Conservation (phyloP, 441 rosid genomes). For the Raphanus hybrid region DNA sequence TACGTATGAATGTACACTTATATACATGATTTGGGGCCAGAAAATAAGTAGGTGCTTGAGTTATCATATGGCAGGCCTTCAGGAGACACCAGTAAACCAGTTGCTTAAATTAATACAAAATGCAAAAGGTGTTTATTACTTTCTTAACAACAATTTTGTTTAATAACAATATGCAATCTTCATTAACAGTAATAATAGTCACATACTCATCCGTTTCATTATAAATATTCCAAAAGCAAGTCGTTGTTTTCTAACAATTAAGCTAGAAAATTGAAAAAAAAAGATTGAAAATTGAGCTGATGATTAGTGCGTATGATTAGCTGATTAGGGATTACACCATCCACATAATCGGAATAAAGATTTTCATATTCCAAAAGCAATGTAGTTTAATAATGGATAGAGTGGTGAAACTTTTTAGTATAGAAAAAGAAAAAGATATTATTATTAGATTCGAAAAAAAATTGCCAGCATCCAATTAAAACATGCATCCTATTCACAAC, state of each 20-base stretch:
- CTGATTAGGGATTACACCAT: not conserved
- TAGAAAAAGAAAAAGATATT: not conserved
- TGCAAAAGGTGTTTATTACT: constrained; percentile 8
- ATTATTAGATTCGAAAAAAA: not conserved
- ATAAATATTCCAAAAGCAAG: not conserved
- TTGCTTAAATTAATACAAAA: constrained; percentile 12
- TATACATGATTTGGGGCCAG: not conserved
- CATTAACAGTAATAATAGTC: not conserved
- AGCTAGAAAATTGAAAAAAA: not conserved
- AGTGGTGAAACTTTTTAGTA: not conserved
- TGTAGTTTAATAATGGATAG: not conserved
- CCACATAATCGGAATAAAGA: not conserved
- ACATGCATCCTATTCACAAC: not conserved
- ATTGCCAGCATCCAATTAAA: not conserved
- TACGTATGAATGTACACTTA: not conserved
- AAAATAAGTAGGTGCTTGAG: constrained; percentile 1
- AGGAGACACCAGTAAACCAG: constrained; percentile 32
- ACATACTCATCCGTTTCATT: not conserved
- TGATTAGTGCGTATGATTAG: not conserved
- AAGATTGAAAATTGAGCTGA: not conserved
- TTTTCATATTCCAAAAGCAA: not conserved
- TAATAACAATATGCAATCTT: not conserved
- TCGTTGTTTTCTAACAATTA: not conserved
- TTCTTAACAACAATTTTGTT: not conserved
- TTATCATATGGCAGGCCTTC: constrained; percentile 29